A percentile compares a stretch with the other conserved stretches of the same genome.
phyloP scores from a whole-genome alignment of 2,329 filamentous ascomycete genomes.

The Epichloe uncinata region DNA sequence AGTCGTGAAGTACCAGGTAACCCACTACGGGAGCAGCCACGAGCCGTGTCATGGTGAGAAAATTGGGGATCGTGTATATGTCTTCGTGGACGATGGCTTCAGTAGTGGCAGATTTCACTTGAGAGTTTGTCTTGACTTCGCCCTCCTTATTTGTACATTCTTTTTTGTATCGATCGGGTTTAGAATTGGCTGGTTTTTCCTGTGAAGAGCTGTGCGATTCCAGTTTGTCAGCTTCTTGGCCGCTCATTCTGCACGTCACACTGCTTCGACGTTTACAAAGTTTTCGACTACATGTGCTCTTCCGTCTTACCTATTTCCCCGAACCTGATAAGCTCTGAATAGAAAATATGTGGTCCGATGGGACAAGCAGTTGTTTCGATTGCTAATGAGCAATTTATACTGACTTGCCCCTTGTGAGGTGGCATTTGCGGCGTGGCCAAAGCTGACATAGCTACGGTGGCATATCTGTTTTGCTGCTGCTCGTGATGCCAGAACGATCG shows the following conservation, averaged over 20 bases:
- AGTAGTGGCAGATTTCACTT: background rate
- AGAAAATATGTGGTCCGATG: background rate
- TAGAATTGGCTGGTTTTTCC: background rate
- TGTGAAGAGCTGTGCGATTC: background rate
- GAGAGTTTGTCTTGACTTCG: background rate
- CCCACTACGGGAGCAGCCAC: conserved; percentile 73
- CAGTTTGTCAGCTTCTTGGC: background rate
- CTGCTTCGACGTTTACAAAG: no score
- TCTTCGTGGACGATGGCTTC: conserved; percentile 51
- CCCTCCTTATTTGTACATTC: background rate
- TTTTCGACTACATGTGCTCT: background rate
- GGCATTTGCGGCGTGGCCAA: background rate
- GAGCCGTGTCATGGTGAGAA: conserved; percentile 78
- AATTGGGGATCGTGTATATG: conserved; percentile 93
- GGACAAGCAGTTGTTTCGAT: no score
- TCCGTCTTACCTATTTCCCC: background rate
- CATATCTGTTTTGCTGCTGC: background rate
- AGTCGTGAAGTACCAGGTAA: conserved; percentile 75
- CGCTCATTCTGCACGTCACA: background rate
- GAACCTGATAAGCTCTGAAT: background rate
- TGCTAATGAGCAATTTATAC: background rate
- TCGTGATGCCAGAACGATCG: background rate
- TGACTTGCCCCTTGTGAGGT: background rate
- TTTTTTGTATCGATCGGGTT: background rate
- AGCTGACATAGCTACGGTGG: background rate